Evolutionary conservation across 176 grass and related monocot genomes (phyloP), one percentile per base, ranked within the genome.

Genomic region (Raddia guianensis): DNA sequence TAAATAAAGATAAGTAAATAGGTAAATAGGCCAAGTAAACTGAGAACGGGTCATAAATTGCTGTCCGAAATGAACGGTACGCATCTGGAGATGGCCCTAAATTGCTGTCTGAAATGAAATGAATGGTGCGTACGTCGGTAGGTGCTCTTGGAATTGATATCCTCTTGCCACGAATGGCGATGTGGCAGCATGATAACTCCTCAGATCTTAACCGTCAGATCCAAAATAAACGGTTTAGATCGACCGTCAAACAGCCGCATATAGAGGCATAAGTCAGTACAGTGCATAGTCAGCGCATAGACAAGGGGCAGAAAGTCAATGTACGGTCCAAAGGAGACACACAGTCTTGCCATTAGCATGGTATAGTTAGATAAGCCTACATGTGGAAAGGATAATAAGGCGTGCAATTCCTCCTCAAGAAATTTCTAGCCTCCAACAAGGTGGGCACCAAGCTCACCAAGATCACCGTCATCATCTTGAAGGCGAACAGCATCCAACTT

Each of bases 401-500:
- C 44, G 18, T 16, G 11, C 2, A 1, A 18, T 60, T 61, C 32
- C 37, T 40, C 37, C 45, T 54, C 5, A 35, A 79, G 7, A 10
- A 37, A 45, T 12, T 0, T 20, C 63, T 80, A 91, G 59, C 71
- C 80, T 49, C 88, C 88, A 5, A 70, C 86, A 35, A 99, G 93
- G 27, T 99, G 96, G 20, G 92, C 79, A 21, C 89, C 91, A 8
- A 99, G 87, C 45, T 99, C 96, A 0, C 84, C 88, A 64, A 95
- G 89, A 76, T 90, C 86, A 3, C 76, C 82, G 3, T 93, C 87
- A 2, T 93, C 92, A 0, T 95, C 96, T 66, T 99, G 92, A 12
- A 95, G 90, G 42, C 92, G 88, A 58, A 95, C 95, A 21, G 90
- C 92, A 51, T 95, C 96, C 76, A 93, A 57, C 86, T 99, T 95